Evolutionary conservation across 192 early-diverging fungal species (phyloP), one percentile per base, ranked within the genome.

Genomic region (Coemansia sp.): DNA sequence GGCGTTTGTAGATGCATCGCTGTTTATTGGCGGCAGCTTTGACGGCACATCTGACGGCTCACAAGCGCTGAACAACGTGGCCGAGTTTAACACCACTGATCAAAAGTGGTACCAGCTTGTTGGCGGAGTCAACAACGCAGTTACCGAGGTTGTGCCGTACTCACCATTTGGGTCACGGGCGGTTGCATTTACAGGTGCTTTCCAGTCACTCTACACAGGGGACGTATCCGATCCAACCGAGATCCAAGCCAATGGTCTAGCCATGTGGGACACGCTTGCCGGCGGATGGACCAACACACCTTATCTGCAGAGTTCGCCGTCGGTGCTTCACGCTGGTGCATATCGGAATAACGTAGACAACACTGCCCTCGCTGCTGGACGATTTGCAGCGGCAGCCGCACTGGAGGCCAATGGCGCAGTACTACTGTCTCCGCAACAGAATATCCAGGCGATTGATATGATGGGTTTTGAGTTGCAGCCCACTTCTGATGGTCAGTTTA

Each of bases 71-170:
- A 57, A 52, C 60, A 76, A 76, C 58, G 62, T 82, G 3, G 80
- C 74, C 11, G 64, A 76, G 59, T 82, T 71, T 59, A 82, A 76
- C 57, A 73, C 74, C 0, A 76, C 70, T 5, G 74, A 76, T 22
- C 59, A 65, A 61, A n/a, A 8, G 36, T 82, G 80, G 80, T 64
- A 66, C 52, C 64, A 63, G 51, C 71, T 82, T 17, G 61, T 66
- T 19, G 70, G 64, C 29, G 88, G 88, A 20, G 62, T 80, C 8
- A 75, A 86, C 59, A 85, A 84, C 4, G 54, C 70, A 0, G 88
- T 89, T 4, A 68, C 65, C 22, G 66, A 46, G 10, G 81, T 87
- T 22, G 70, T 67, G 2, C 71, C 80, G 0, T 82, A 77, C 32
- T 61, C 74, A 50, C 80, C 80, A n/a, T 76, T 77, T 32, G 80